Base-by-base conservation (phyloP, 2,329 filamentous ascomycete genomes). In the Meredithiella fracta region DNA sequence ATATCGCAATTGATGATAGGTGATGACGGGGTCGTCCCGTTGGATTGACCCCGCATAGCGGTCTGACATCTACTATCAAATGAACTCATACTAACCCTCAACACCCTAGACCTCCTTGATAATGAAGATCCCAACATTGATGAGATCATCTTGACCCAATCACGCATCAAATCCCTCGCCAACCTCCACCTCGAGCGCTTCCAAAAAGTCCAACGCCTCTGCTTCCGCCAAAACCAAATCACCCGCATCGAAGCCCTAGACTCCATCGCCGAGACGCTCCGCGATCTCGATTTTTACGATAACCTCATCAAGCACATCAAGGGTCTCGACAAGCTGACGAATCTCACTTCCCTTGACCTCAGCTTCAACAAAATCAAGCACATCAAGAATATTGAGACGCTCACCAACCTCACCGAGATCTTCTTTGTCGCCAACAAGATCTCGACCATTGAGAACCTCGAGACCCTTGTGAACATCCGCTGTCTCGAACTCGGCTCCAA, bases 291-390 rank as follows among this genome's bases (percentile, higher is more conserved):
- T 64, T 77, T 98, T 59, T 98, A 98, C 72, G 92, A 98, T 70
- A 98, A 98, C 68, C 76, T 94, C 17, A 89, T 98, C 63, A 79
- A 82, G 9, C 89, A 94, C 68, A 80, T 96, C 68, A 82, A 83
- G 61, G 86, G 86, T 29, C 76, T 98, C 49, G 89, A 96, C 55
- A 74, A 80, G 49, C 79, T 96, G 57, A 79, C 76, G 11, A 76
- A 85, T 59, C 77, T 98, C 55, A 87, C 78, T 4, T 84, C 73
- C 57, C 79, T 98, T 55, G 92, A 98, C 67, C 75, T 98, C 53
- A 94, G 86, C 68, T 98, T 96, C 78, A 98, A 98, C 74, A 97
- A 97, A 73, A 91, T 98, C 72, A 96, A 95, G 68, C 90, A 96
- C 69, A 94, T 98, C 72, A 95, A 94, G 69, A 82, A 91, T 64